Evolutionary conservation across 495 filamentous ascomycete genomes (phyloP).

Genomic region (Immersiella caudata): DNA sequence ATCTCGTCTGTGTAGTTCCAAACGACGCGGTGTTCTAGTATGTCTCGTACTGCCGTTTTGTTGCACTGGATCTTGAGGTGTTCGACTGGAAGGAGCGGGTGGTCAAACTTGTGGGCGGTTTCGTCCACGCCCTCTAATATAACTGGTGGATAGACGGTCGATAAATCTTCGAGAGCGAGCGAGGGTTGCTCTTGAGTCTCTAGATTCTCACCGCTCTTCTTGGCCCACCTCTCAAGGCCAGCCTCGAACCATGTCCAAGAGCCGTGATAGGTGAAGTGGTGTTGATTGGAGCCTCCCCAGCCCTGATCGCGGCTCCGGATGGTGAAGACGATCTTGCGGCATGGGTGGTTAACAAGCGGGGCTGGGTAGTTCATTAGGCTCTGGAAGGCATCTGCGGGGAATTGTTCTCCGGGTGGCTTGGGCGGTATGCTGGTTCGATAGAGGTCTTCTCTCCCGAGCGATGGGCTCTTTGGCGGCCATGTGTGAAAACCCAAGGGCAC

Average conservation of each 20-base stretch:
- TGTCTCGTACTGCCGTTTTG: slow-evolving; percentile 35
- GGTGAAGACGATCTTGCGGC: slow-evolving; percentile 65
- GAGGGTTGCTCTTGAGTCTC: slow-evolving; percentile 10
- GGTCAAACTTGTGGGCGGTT: slow-evolving; percentile 32
- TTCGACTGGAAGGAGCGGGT: slow-evolving; percentile 44
- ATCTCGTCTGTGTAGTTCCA: slow-evolving; percentile 61
- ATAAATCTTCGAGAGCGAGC: slow-evolving; percentile 20
- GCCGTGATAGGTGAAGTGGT: slow-evolving; percentile 52
- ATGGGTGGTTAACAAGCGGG: slow-evolving; percentile 45
- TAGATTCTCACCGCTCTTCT: not conserved
- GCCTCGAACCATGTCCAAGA: slow-evolving; percentile 76
- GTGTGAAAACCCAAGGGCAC: slow-evolving; percentile 44
- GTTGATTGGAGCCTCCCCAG: slow-evolving; percentile 44
- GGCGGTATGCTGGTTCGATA: slow-evolving; percentile 5
- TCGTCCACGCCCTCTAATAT: not conserved
- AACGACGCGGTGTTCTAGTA: slow-evolving; percentile 51
- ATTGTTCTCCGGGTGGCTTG: slow-evolving; percentile 33
- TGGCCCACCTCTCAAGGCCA: slow-evolving; percentile 53
- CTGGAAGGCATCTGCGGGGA: slow-evolving; percentile 35
- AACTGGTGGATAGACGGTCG: slow-evolving; percentile 26
- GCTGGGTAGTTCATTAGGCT: slow-evolving; percentile 34
- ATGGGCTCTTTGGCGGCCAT: slow-evolving; percentile 25
- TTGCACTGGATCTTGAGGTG: slow-evolving; percentile 60
- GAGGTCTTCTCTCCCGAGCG: not conserved
- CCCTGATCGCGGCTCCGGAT: slow-evolving; percentile 71